phyloP scores from a whole-genome alignment of 2,329 filamentous ascomycete genomes.

The Zalaria obscura region DNA sequence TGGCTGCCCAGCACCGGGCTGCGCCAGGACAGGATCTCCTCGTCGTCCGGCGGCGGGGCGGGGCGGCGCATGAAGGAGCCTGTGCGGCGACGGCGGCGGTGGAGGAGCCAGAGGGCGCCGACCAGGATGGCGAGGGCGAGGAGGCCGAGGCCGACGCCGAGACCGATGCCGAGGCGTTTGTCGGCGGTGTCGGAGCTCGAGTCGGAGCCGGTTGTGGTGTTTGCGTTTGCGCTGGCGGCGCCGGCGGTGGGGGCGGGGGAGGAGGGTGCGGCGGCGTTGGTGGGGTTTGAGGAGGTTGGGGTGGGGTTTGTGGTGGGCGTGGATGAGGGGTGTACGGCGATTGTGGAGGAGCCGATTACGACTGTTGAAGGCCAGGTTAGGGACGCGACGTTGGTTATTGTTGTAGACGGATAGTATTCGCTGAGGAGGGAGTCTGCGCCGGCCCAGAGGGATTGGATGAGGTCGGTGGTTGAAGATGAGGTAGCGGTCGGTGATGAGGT shows the following conservation, averaged over 20 bases:
- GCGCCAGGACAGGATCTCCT: slow-evolving; percentile 3
- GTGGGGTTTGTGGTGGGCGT: slow-evolving; percentile 1
- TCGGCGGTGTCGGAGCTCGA: neutral
- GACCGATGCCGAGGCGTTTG: slow-evolving; percentile 8
- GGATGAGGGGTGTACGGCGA: slow-evolving; percentile 1
- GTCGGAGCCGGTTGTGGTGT: neutral
- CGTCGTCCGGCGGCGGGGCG: slow-evolving; percentile 2
- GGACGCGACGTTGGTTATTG: slow-evolving; percentile 3
- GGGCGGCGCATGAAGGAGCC: slow-evolving; percentile 4
- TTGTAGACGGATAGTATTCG: slow-evolving; percentile 6
- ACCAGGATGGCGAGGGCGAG: slow-evolving; percentile 7
- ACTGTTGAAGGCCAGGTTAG: slow-evolving; percentile 9
- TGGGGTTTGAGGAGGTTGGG: slow-evolving; percentile 4
- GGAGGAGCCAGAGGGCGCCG: slow-evolving; percentile 7
- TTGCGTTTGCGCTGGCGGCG: neutral
- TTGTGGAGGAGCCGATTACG: slow-evolving; percentile 8
- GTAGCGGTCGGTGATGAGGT: neutral
- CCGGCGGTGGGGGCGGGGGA: neutral
- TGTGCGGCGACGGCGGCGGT: slow-evolving; percentile 6
- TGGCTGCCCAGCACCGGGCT: neutral
- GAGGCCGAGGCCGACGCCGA: slow-evolving; percentile 9
- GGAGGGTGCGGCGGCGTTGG: slow-evolving; percentile 1
- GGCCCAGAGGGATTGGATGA: slow-evolving; percentile 4
- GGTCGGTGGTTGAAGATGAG: neutral
- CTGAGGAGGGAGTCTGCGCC: slow-evolving; percentile 6